A percentile compares a stretch with the other conserved stretches of the same genome.
phyloP scores from a whole-genome alignment of 352 stramenopile species.

The Phytophthora ramorum region DNA sequence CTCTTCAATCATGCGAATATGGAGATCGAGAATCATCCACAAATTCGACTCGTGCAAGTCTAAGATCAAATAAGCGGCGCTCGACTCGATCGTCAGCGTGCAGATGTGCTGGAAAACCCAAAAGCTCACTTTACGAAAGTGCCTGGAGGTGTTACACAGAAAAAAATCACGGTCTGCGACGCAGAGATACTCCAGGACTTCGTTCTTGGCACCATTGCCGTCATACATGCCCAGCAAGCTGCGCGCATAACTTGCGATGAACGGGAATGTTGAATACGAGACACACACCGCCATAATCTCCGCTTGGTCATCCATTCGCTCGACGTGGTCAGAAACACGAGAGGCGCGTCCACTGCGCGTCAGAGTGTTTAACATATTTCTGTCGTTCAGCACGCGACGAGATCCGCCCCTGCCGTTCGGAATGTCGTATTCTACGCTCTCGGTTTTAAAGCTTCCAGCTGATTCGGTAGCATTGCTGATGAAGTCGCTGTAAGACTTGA shows the following conservation, averaged over 20 bases:
- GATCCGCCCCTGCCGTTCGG: constrained; percentile 21
- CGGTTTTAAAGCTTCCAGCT: constrained; percentile 24
- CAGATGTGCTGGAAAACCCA: constrained; percentile 88
- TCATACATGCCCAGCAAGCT: constrained; percentile 79
- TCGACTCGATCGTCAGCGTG: constrained; percentile 74
- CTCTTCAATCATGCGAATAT: constrained; percentile 76
- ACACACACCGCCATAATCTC: constrained; percentile 78
- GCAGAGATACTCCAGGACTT: constrained; percentile 60
- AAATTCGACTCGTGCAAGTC: constrained; percentile 84
- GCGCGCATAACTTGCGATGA: constrained; percentile 86
- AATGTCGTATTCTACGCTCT: constrained; percentile 40
- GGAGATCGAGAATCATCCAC: constrained; percentile 83
- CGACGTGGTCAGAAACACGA: constrained; percentile 66
- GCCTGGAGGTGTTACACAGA: constrained; percentile 66
- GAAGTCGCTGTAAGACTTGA: constrained; percentile 79
- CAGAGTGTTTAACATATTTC: constrained; percentile 74
- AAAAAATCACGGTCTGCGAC: constrained; percentile 65
- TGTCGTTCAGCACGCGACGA: constrained; percentile 28
- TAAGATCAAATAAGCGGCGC: constrained; percentile 78
- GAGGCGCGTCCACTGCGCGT: constrained; percentile 67
- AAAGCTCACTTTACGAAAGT: constrained; percentile 81
- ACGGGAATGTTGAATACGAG: constrained; percentile 85
- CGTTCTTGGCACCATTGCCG: constrained; percentile 68
- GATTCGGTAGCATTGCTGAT: constrained; percentile 48
- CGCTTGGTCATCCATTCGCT: constrained; percentile 73